Evolutionary conservation across 306 rosid genomes (phyloP), one percentile per base, ranked within the genome.

Genomic region (Casuarina glauca): DNA sequence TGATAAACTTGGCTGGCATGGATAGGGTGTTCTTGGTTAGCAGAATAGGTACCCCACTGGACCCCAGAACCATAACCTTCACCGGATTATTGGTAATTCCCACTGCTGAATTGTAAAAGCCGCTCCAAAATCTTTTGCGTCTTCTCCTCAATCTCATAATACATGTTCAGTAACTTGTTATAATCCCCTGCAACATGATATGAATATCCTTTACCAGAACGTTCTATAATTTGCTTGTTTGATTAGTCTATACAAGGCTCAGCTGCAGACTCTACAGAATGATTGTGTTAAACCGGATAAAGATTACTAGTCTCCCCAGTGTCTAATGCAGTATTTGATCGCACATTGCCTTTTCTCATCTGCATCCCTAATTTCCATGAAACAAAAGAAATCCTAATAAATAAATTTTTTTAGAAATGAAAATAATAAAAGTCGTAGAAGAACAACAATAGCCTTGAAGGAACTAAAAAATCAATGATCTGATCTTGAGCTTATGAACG

Each of bases 91-190:
- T 85, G 93, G 78, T 88, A 76, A 77, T 90, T 87, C 89, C 83
- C 83, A 86, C 82, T 80, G 69, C 90, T 86, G 68, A 58, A 90
- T 70, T 86, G 94, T 84, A 89, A 79, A 84, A 94, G 89, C 79
- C 87, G 93, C 78, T 89, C 93, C 76, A 86, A 82, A 79, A 90
- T 81, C 83, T 88, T 89, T 80, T 83, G 86, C 83, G 91, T 88
- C 78, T 90, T 86, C 85, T 90, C 95, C 87, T 92, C 97, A 67
- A 94, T 86, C 81, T 92, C 96, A 84, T 94, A 89, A 78, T 88
- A 94, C 70, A 85, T 80, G 9, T 75, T 78, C 50, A 94, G 78
- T 75, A 92, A 82, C 74, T 80, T 85, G 75, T 83, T 88, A 88
- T 94, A 92, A 54, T 84, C 86, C 51, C 86, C 90, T 26, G 50